Evolutionary conservation across 1,284 basidiomycete species (phyloP).

Genomic region (Tilletia setariae): DNA sequence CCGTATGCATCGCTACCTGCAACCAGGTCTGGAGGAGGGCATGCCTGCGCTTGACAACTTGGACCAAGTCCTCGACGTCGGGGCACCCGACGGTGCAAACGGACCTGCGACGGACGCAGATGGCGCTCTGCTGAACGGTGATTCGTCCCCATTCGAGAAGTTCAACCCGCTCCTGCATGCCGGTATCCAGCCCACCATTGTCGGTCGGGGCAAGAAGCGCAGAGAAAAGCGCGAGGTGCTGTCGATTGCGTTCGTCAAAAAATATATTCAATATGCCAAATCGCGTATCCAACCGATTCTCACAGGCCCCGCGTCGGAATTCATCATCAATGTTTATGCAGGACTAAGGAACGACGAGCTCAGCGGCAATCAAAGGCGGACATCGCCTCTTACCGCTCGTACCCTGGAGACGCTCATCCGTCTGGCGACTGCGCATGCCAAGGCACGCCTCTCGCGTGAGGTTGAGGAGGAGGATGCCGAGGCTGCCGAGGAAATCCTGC

Average conservation of each 20-base stretch:
- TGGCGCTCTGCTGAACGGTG: conserved; percentile 32
- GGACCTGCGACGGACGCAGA: conserved; percentile 34
- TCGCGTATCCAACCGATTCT: conserved; percentile 68
- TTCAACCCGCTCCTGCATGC: conserved; percentile 93
- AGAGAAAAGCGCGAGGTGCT: conserved; percentile 74
- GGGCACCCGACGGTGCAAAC: conserved; percentile 29
- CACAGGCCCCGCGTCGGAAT: conserved; percentile 88
- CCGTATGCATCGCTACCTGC: conserved; percentile 93
- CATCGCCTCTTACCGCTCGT: conserved; percentile 94
- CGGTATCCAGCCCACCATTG: conserved; percentile 65
- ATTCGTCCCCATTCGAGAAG: conserved; percentile 67
- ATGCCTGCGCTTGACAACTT: conserved; percentile 80
- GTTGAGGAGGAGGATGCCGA: conserved; percentile 83
- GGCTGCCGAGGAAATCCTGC: conserved; percentile 89
- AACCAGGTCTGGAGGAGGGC: conserved; percentile 88
- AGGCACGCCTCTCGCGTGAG: conserved; percentile 79
- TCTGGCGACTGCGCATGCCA: conserved; percentile 95
- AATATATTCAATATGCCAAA: conserved; percentile 98
- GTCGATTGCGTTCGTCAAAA: conserved; percentile 91
- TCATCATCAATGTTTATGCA: conserved; percentile 90
- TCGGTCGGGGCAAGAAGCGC: conserved; percentile 52
- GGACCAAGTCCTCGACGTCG: conserved; percentile 57
- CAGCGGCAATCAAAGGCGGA: conserved; percentile 89
- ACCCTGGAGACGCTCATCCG: conserved; percentile 98
- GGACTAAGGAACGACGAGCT: conserved; percentile 87